phyloP scores from a whole-genome alignment of 2,329 filamentous ascomycete species.

The Scedosporium aurantiacum region DNA sequence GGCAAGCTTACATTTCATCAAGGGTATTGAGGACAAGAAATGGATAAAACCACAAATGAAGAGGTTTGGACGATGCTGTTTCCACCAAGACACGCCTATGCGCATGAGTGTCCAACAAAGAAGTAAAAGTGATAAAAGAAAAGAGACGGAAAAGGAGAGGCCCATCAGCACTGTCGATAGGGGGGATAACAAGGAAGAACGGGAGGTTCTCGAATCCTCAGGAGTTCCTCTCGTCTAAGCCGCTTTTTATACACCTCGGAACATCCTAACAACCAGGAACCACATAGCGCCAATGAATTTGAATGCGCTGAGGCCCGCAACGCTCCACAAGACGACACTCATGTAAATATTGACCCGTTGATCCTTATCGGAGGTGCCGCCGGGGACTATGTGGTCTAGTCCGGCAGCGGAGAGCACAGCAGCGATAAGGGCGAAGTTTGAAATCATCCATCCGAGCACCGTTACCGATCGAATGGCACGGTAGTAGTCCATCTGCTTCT shows the following conservation, averaged over 20 bases:
- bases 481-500: slow-evolving; percentile 97
- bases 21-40: neutral
- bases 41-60: neutral
- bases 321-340: slow-evolving; percentile 77
- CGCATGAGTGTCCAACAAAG: neutral
- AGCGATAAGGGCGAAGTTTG: slow-evolving; percentile 79
- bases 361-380: slow-evolving; percentile 26
- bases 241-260: slow-evolving; percentile 52
- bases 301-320: slow-evolving; percentile 72
- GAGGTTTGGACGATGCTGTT: neutral
- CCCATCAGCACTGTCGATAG: neutral
- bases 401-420: slow-evolving; percentile 81
- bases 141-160: neutral
- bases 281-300: slow-evolving; percentile 81
- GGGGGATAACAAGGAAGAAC: neutral
- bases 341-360: slow-evolving; percentile 71
- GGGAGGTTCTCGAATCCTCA: neutral
- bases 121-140: neutral
- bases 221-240: neutral
- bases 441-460: slow-evolving; percentile 92
- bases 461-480: slow-evolving; percentile 87
- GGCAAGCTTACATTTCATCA: neutral
- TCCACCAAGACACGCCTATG: neutral
- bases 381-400: slow-evolving; percentile 52
- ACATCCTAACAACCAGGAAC: slow-evolving; percentile 85